phyloP scores from a whole-genome alignment of 352 stramenopile genomes.

The Phytopythium cucurbitacearum region DNA sequence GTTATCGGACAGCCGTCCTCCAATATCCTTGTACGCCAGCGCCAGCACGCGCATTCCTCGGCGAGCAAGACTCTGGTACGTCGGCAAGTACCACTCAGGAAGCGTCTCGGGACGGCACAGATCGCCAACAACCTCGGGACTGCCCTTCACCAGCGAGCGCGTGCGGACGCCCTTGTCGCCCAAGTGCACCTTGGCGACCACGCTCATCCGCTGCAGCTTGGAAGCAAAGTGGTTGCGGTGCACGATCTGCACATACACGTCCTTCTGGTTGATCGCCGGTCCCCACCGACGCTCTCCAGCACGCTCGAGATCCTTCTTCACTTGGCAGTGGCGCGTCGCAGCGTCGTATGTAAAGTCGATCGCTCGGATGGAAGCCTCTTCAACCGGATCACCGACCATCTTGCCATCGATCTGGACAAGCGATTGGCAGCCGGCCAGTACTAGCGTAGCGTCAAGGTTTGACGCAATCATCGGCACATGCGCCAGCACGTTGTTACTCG shows the following conservation, averaged over 20 bases:
- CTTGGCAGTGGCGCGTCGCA: conserved; percentile 62
- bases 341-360: conserved; percentile 93
- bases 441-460: conserved; percentile 76
- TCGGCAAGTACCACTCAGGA: conserved; percentile 89
- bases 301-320: conserved; percentile 71
- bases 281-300: conserved; percentile 69
- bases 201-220: conserved; percentile 96
- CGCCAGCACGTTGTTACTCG: conserved; percentile 42
- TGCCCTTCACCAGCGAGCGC: conserved; percentile 96
- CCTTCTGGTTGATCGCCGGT: conserved; percentile 60
- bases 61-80: conserved; percentile 80
- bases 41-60: conserved; percentile 92
- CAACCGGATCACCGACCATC: conserved; percentile 97
- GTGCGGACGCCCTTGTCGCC: conserved; percentile 58
- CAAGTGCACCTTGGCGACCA: conserved; percentile 88
- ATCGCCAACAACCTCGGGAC: conserved; percentile 90
- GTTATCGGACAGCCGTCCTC: conserved; percentile 55
- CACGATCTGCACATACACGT: conserved; percentile 87
- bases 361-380: conserved; percentile 95
- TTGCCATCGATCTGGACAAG: conserved; percentile 96
- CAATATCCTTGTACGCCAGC: conserved; percentile 93
- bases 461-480: conserved; percentile 84
- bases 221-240: conserved; percentile 95
- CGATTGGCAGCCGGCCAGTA: conserved; percentile 94
- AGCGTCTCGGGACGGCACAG: conserved; percentile 83